phyloP scores from a whole-genome alignment of 2,329 filamentous ascomycete species.

The Aspergillus felis region DNA sequence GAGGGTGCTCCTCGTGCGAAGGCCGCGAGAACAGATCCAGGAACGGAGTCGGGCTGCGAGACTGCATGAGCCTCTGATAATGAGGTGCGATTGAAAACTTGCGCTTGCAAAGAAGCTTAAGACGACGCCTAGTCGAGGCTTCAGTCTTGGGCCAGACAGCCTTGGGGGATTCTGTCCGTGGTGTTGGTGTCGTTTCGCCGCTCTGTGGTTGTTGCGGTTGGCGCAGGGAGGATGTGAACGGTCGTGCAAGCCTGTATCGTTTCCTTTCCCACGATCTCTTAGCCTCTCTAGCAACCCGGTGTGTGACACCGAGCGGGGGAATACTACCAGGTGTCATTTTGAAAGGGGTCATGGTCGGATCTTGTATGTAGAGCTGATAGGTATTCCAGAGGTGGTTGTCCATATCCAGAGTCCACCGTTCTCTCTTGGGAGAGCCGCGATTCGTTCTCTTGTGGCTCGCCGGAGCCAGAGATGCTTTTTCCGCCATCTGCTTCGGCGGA shows the following conservation, averaged over 20 bases:
- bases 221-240: slow-evolving; percentile 4
- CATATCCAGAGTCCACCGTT: slow-evolving; percentile 58
- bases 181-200: slow-evolving; percentile 48
- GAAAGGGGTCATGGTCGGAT: slow-evolving; percentile 63
- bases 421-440: slow-evolving; percentile 20
- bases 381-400: slow-evolving; percentile 64
- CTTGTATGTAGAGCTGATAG: slow-evolving; percentile 62
- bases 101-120: slow-evolving; percentile 58
- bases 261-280: slow-evolving; percentile 57
- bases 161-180: slow-evolving; percentile 26
- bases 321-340: slow-evolving; percentile 62
- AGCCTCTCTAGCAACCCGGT: slow-evolving; percentile 59
- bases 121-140: slow-evolving; percentile 54
- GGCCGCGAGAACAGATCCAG: slow-evolving; percentile 35
- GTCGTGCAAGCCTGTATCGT: slow-evolving; percentile 28
- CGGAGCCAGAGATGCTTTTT: slow-evolving; percentile 30
- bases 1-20: slow-evolving; percentile 22
- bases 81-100: slow-evolving; percentile 61
- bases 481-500: slow-evolving; percentile 33
- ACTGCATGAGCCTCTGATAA: slow-evolving; percentile 59
- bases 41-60: slow-evolving; percentile 59
- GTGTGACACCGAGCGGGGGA: slow-evolving; percentile 61
- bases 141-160: slow-evolving; percentile 55
- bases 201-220: slow-evolving; percentile 39
- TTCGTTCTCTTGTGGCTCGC: slow-evolving; percentile 25